Percentiles rank a stretch among this genome's conserved stretches.
These are phyloP conservation scores for Syzygium grande DNA, from an alignment of 345 rosid genomes.

Conservation along the genomic window DNA sequence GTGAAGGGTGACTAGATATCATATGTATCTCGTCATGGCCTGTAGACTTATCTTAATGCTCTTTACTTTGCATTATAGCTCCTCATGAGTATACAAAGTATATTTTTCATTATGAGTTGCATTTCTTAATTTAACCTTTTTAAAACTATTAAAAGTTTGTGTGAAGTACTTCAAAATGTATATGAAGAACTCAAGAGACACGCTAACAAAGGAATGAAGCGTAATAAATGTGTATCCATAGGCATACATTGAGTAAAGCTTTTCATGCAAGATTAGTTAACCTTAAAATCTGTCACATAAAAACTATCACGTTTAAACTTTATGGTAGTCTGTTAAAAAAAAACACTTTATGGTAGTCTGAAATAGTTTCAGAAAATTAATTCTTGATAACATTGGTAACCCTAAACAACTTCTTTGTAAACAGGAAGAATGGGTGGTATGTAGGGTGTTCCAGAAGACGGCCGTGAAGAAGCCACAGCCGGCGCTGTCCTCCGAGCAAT, in stretches of 20 bases:
- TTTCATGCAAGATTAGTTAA: background rate
- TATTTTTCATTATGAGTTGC: background rate
- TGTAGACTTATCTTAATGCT: background rate
- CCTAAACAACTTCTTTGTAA: background rate
- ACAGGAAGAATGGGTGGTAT: constrained; percentile 96
- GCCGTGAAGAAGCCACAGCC: constrained; percentile 52
- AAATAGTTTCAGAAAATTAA: background rate
- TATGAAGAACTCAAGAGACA: background rate
- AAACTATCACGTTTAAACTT: background rate
- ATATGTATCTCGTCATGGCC: accelerated
- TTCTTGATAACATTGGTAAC: background rate
- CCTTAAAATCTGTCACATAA: background rate
- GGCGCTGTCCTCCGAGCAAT: constrained; percentile 50
- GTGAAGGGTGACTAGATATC: background rate
- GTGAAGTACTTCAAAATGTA: background rate
- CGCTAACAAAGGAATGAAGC: accelerated
- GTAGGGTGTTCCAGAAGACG: constrained; percentile 73
- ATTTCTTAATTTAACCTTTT: background rate
- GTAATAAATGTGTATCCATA: background rate
- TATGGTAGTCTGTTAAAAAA: background rate
- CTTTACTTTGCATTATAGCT: background rate
- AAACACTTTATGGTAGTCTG: background rate
- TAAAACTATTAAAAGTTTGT: background rate
- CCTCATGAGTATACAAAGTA: background rate
- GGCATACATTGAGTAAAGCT: background rate